Evolutionary conservation across 192 early-diverging fungal genomes (phyloP), one percentile per base, ranked within the genome.

Genomic region (Podila epigama): DNA sequence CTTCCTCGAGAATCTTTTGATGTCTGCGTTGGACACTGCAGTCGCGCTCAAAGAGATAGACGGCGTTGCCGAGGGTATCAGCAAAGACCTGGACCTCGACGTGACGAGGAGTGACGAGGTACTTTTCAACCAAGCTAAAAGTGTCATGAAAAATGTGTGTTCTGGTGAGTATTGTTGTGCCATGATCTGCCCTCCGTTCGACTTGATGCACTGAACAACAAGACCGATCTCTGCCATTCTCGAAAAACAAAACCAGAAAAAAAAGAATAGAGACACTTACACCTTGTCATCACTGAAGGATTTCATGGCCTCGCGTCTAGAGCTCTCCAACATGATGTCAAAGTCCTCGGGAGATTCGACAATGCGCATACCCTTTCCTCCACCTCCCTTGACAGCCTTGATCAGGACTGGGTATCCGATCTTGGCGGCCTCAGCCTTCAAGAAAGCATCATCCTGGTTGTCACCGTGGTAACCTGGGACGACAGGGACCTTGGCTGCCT

Each of bases 31-130:
- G 97, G 34, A 97, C 92, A 48, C 90, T 92, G 81, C 97, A 98
- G 79, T 98, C 97, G 48, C 97, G 90, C 79, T 97, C 97, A 85
- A 94, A 96, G 68, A 98, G 69, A 83, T 97, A 93, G 63, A 96
- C 94, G 0, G 88, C 92, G 81, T 96, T 95, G 22, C 92, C 95
- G 33, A 85, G 87, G 20, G 66, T 88, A 80, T 98, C 97, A 0
- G 95, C 96, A 88, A 98, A 94, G 33, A 98, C 90, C 67, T 98
- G 97, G 16, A 98, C 93, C 75, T 98, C 97, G 29, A 98, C 92
- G 75, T 98, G 97, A 13, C 95, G 86, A 44, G 97, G 94, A 8
- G 86, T 84, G 8, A 84, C 85, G 64, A 98, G 75, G 81, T 96
- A 97, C 78, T 97, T 97, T 80, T 97, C 97, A 41, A 97, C 89